Conservation (phyloP, 805 yeast species). For the Hanseniaspora valbyensis region DNA sequence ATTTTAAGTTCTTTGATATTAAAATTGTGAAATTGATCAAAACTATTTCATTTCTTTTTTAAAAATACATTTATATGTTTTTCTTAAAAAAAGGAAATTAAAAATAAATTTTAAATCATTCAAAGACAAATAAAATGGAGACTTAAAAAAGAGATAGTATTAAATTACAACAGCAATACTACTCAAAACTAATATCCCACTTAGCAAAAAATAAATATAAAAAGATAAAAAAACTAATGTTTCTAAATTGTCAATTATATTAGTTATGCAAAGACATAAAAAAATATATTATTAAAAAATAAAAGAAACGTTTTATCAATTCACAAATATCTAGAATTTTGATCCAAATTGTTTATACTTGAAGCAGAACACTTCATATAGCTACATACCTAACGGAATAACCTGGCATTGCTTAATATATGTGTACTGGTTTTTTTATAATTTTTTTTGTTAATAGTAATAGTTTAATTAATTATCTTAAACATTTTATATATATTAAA, state of each 20-base stretch:
- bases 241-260: not conserved
- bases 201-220: constrained; percentile 2
- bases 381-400: constrained; percentile 89
- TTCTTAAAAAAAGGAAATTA: not conserved
- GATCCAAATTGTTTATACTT: not conserved
- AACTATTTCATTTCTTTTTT: constrained; percentile 13
- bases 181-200: not conserved
- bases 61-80: not conserved
- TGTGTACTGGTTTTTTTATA: constrained; percentile 4
- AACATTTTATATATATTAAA: no score
- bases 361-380: constrained; percentile 1
- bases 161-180: not conserved
- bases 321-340: constrained; percentile 7
- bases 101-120: not conserved
- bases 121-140: constrained; percentile 15
- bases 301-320: constrained; percentile 15
- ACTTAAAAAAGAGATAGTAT: not conserved
- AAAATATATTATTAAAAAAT: no score
- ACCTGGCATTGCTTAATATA: constrained; percentile 70
- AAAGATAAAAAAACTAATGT: not conserved
- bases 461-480: no score
- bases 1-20: constrained; percentile 15
- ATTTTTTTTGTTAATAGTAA: not conserved
- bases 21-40: constrained; percentile 5
- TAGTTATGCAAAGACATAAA: not conserved